A percentile compares a stretch with the other conserved stretches of the same genome.
These are phyloP conservation scores for Colletotrichum tropicale DNA, from an alignment of 2,329 filamentous ascomycete genomes.

Conservation along the genomic window DNA sequence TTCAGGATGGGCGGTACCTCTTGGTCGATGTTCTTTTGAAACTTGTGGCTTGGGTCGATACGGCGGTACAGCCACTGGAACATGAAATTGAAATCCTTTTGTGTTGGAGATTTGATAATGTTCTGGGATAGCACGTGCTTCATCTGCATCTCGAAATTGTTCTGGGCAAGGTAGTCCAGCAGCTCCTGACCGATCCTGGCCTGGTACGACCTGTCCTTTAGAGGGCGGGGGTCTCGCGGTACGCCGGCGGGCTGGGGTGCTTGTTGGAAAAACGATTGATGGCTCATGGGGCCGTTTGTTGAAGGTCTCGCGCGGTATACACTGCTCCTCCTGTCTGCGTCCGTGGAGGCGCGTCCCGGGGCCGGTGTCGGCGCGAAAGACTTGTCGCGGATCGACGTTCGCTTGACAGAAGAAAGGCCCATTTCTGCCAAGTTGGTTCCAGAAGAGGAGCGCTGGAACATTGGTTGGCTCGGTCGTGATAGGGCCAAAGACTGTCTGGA, in stretches of 20 bases:
- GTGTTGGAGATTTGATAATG: slow-evolving; percentile 89
- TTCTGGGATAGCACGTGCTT: slow-evolving; percentile 93
- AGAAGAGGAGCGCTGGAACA: slow-evolving; percentile 85
- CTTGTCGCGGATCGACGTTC: slow-evolving; percentile 82
- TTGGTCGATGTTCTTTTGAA: slow-evolving; percentile 92
- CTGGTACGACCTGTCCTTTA: slow-evolving; percentile 82
- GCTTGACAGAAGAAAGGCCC: slow-evolving; percentile 83
- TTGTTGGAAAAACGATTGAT: slow-evolving; percentile 95
- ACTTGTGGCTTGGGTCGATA: slow-evolving; percentile 92
- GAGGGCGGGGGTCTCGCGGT: slow-evolving; percentile 82
- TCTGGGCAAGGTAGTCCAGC: slow-evolving; percentile 86
- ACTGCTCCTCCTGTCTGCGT: slow-evolving; percentile 76
- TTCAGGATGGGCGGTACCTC: slow-evolving; percentile 93
- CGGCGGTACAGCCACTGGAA: slow-evolving; percentile 98
- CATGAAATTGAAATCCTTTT: slow-evolving; percentile 98
- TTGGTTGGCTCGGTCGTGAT: slow-evolving; percentile 81
- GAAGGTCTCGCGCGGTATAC: slow-evolving; percentile 77
- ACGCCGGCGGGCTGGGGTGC: slow-evolving; percentile 81
- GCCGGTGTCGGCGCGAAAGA: slow-evolving; percentile 24
- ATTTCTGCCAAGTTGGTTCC: slow-evolving; percentile 80
- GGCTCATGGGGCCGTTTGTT: slow-evolving; percentile 67
- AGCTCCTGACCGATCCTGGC: slow-evolving; percentile 86
- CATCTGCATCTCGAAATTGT: slow-evolving; percentile 98
- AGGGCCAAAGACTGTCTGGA: slow-evolving; percentile 86
- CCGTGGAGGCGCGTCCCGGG: slow-evolving; percentile 51